These are phyloP conservation scores for Fimicolochytrium jonesii DNA, from an alignment of 192 early-diverging fungal genomes.

Conservation along the genomic window DNA sequence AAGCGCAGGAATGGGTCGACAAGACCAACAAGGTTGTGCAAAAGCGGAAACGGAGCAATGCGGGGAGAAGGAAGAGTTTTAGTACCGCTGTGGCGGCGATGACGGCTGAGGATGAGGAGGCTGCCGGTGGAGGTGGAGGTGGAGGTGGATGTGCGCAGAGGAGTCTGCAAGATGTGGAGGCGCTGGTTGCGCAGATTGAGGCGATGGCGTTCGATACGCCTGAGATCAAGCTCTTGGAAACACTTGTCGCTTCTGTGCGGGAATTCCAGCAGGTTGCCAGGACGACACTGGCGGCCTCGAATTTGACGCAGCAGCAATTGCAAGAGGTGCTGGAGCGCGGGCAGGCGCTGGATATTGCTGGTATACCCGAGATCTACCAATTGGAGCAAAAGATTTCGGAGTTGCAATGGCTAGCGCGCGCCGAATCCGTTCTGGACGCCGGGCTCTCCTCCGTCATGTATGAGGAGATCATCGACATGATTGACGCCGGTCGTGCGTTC, in stretches of 20 bases:
- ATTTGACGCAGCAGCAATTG: conserved; percentile 1
- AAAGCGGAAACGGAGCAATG: conserved; percentile 8
- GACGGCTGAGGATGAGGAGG: neutral
- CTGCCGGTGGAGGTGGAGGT: neutral
- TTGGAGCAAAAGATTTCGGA: conserved; percentile 8
- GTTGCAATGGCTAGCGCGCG: conserved; percentile 2
- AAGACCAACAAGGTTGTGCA: conserved; percentile 13
- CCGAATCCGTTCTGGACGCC: neutral
- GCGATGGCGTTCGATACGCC: conserved; percentile 29
- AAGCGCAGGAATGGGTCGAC: conserved; percentile 33
- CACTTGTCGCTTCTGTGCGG: neutral
- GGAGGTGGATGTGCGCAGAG: neutral
- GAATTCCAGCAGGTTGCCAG: conserved; percentile 16
- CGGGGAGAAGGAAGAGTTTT: neutral
- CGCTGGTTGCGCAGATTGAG: conserved; percentile 14
- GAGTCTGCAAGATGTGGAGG: conserved; percentile 13
- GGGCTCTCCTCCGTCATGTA: neutral
- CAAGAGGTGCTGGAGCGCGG: conserved; percentile 3
- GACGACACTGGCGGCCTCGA: neutral
- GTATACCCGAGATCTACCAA: conserved; percentile 3
- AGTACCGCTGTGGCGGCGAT: neutral
- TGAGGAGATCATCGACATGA: conserved; percentile 11
- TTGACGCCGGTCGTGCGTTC: conserved; percentile 20
- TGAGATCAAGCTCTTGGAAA: conserved; percentile 24
- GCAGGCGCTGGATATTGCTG: neutral